Percentiles rank a stretch among this genome's conserved stretches.
phyloP scores from a whole-genome alignment of 148 eudicot species.

The Rhododendron simsii region DNA sequence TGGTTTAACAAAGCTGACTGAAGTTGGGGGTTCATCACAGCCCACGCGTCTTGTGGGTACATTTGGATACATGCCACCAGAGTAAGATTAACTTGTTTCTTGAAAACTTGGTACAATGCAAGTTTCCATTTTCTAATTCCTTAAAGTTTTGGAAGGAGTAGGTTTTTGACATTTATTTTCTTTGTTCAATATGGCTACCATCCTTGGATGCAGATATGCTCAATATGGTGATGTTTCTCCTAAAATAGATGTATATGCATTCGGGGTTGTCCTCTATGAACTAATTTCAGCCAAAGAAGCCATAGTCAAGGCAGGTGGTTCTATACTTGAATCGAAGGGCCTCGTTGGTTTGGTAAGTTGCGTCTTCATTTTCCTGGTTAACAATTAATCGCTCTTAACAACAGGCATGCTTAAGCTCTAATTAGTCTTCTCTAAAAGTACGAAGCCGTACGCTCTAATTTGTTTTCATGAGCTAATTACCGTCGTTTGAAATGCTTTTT shows the following conservation, averaged over 20 bases:
- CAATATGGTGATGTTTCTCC: conserved; percentile 86
- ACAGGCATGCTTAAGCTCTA: neutral
- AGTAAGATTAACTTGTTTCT: conserved; percentile 46
- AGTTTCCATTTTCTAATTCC: neutral
- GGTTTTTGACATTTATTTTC: neutral
- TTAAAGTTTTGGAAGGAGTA: neutral
- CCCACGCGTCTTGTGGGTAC: conserved; percentile 91
- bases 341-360: conserved; percentile 62
- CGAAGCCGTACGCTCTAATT: neutral
- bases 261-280: conserved; percentile 90
- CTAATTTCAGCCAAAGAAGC: conserved; percentile 89
- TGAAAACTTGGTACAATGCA: neutral
- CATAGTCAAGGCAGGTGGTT: conserved; percentile 49
- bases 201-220: conserved; percentile 62
- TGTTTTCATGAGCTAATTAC: neutral
- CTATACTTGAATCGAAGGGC: conserved; percentile 47
- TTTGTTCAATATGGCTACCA: neutral
- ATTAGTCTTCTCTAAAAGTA: neutral
- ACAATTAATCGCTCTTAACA: neutral
- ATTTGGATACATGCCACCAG: conserved; percentile 99
- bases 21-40: conserved; percentile 59
- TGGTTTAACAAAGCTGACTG: conserved; percentile 82
- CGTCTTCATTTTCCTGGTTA: neutral
- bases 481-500: neutral
- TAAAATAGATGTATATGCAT: conserved; percentile 86